phyloP scores from a whole-genome alignment of 108 stramenopile species.

The Asterionellopsis glacialis region DNA sequence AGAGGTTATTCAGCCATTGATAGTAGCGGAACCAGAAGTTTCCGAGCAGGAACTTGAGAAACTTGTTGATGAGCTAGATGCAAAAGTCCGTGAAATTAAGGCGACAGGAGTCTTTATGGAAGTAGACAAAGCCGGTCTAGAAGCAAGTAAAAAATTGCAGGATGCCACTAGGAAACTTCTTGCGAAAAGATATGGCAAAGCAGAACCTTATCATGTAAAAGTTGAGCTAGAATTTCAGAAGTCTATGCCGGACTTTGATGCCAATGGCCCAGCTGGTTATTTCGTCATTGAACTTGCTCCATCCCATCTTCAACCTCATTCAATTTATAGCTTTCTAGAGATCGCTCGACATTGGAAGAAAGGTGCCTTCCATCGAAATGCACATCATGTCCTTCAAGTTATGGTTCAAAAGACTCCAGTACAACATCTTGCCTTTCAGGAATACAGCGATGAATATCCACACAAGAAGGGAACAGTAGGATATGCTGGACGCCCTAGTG shows the following conservation, averaged over 20 bases:
- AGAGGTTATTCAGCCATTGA: too few species aligned
- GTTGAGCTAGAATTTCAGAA: constrained; percentile 71
- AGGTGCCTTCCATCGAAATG: constrained; percentile 81
- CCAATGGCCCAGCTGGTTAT: constrained; percentile 35
- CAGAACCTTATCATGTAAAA: constrained; percentile 44
- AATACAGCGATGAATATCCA: constrained; percentile 70
- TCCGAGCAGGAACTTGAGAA: too few species aligned
- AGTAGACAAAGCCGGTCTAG: constrained; percentile 40
- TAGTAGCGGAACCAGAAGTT: too few species aligned
- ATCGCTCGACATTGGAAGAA: constrained; percentile 61
- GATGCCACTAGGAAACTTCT: constrained; percentile 57
- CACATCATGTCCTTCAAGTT: constrained; percentile 80
- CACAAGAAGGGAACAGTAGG: constrained; percentile 78
- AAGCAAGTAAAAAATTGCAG: constrained; percentile 48
- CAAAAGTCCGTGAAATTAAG: constrained; percentile 63
- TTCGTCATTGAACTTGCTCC: constrained; percentile 69
- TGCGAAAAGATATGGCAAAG: constrained; percentile 42
- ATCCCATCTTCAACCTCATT: constrained; percentile 53
- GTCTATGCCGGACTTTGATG: constrained; percentile 54
- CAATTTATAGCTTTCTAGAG: constrained; percentile 78
- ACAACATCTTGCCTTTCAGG: constrained; percentile 78
- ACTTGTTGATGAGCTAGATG: constrained; percentile 24
- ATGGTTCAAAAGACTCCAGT: constrained; percentile 24
- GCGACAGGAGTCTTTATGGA: constrained; percentile 69
- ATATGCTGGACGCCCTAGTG: constrained; percentile 83